Percentiles rank a stretch among this genome's conserved stretches.
These are phyloP conservation scores for Suillus brevipes DNA, from an alignment of 768 basidiomycete species.

Conservation along the genomic window DNA sequence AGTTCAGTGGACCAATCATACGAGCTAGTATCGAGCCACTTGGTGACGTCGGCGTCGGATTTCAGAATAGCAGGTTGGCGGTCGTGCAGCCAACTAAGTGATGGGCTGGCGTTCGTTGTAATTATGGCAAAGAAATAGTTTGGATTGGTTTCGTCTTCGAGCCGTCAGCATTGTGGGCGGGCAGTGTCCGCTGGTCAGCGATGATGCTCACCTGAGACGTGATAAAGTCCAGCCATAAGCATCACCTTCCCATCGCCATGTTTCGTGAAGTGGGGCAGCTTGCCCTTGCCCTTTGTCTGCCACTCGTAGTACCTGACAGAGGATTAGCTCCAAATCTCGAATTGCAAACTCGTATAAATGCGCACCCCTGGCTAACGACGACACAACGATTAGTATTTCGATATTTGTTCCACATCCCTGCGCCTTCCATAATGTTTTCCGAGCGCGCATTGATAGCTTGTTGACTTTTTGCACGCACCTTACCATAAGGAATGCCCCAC, in stretches of 20 bases:
- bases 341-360: not conserved
- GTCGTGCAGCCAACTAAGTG: conserved; percentile 87
- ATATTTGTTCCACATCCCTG: conserved; percentile 84
- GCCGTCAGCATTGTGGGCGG: not conserved
- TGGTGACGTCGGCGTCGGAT: conserved; percentile 52
- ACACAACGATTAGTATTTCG: conserved; percentile 83
- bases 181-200: not conserved
- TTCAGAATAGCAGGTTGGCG: conserved; percentile 84
- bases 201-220: conserved; percentile 30
- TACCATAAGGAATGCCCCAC: conserved; percentile 82
- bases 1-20: conserved; percentile 65
- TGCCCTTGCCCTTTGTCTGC: conserved; percentile 79
- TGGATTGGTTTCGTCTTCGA: conserved; percentile 50
- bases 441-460: conserved; percentile 90
- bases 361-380: conserved; percentile 77
- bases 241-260: conserved; percentile 63
- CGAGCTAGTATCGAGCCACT: conserved; percentile 81
- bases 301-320: conserved; percentile 86
- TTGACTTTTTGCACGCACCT: conserved; percentile 53
- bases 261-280: conserved; percentile 81
- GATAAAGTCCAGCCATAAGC: conserved; percentile 89
- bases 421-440: conserved; percentile 74
- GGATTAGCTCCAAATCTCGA: not conserved
- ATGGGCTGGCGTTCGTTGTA: conserved; percentile 73
- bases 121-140: conserved; percentile 89